A percentile compares a stretch with the other conserved stretches of the same genome.
Evolutionary conservation across 1,284 basidiomycete species (phyloP).

Genomic region (Pholiota adiposa): DNA sequence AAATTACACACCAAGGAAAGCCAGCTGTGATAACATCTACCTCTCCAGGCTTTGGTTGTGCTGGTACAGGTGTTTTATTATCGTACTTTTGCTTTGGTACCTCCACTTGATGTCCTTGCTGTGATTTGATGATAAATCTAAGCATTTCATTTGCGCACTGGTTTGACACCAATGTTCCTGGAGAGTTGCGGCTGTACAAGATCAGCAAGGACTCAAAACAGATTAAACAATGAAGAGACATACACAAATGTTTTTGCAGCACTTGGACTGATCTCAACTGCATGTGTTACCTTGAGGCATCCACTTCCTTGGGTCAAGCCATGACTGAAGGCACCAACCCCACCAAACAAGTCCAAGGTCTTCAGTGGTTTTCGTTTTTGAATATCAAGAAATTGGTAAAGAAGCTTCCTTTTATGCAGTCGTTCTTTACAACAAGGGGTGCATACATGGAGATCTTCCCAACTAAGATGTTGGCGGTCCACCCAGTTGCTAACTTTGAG

Average conservation of each 20-base stretch:
- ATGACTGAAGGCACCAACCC: constrained; percentile 65
- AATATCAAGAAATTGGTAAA: constrained; percentile 36
- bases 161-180: constrained; percentile 41
- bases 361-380: constrained; percentile 40
- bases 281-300: constrained; percentile 61
- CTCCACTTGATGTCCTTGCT: constrained; percentile 41
- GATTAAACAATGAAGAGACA: constrained; percentile 22
- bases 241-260: constrained; percentile 68
- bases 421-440: constrained; percentile 44
- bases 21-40: constrained; percentile 69
- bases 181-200: constrained; percentile 46
- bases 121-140: constrained; percentile 53
- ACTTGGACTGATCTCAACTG: constrained; percentile 71
- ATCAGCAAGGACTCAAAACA: constrained; percentile 5
- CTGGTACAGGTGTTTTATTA: constrained; percentile 39
- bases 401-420: constrained; percentile 30
- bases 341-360: constrained; percentile 67
- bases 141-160: constrained; percentile 68
- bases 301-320: constrained; percentile 55
- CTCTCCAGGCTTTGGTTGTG: constrained; percentile 51
- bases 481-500: constrained; percentile 45
- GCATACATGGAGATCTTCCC: constrained; percentile 48
- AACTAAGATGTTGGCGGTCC: constrained; percentile 32
- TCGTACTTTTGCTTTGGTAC: constrained; percentile 44
- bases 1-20: constrained; percentile 70